These are phyloP conservation scores for Mucor saturninus DNA, from an alignment of 371 early-diverging fungal species.

Conservation along the genomic window DNA sequence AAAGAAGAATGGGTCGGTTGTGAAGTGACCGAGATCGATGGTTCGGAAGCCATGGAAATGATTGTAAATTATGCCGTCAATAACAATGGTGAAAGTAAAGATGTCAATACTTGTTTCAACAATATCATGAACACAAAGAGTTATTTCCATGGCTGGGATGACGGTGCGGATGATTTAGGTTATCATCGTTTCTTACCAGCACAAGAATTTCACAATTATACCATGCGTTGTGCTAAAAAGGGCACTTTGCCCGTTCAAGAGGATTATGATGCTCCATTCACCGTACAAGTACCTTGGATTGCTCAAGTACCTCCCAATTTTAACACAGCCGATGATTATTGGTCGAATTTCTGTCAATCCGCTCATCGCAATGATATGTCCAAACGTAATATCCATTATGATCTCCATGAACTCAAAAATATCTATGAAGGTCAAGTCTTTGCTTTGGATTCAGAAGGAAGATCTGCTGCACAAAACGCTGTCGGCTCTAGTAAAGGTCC, in stretches of 20 bases:
- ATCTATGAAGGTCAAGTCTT: conserved; percentile 47
- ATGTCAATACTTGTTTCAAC: conserved; percentile 57
- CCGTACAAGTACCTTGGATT: conserved; percentile 57
- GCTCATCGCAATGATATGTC: conserved; percentile 26
- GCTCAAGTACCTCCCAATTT: conserved; percentile 48
- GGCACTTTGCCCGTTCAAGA: conserved; percentile 46
- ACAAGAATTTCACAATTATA: conserved; percentile 53
- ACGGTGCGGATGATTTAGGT: conserved; percentile 60
- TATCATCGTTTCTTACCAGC: conserved; percentile 60
- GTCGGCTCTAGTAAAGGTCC: conserved; percentile 33
- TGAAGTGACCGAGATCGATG: conserved; percentile 56
- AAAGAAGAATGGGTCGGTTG: conserved; percentile 50
- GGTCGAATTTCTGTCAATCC: conserved; percentile 49
- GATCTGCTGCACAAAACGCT: conserved; percentile 30
- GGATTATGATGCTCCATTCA: conserved; percentile 51
- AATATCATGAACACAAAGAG: conserved; percentile 60
- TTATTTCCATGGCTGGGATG: conserved; percentile 61
- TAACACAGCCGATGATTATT: conserved; percentile 43
- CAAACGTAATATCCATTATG: conserved; percentile 28
- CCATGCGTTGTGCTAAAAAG: conserved; percentile 47
- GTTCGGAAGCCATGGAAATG: conserved; percentile 52
- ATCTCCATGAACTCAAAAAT: conserved; percentile 38
- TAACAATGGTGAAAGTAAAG: conserved; percentile 60
- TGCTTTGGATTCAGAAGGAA: conserved; percentile 23
- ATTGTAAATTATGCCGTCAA: conserved; percentile 59